These are phyloP conservation scores for Gastroboletus turbinatus DNA, from an alignment of 1,284 basidiomycete genomes.

Conservation along the genomic window DNA sequence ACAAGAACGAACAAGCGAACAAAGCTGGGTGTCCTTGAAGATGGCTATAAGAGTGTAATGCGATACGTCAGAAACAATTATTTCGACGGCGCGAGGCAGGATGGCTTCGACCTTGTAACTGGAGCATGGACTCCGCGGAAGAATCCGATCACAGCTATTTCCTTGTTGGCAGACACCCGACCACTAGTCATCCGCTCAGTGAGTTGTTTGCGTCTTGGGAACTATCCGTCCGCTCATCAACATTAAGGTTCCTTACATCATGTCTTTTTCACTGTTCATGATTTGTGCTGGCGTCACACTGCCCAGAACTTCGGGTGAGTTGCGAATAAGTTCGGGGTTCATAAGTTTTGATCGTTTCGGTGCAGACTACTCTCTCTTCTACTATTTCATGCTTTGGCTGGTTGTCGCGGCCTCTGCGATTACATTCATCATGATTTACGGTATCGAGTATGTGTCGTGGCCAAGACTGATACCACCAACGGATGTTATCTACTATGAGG, in stretches of 20 bases:
- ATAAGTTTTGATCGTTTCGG: slow-evolving; percentile 4
- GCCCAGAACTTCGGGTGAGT: slow-evolving; percentile 80
- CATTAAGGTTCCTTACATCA: slow-evolving; percentile 78
- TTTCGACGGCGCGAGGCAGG: slow-evolving; percentile 91
- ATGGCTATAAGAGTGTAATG: slow-evolving; percentile 84
- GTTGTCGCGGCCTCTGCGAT: slow-evolving; percentile 59
- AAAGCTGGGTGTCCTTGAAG: slow-evolving; percentile 76
- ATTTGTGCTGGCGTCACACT: slow-evolving; percentile 81
- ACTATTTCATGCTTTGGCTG: slow-evolving; percentile 82
- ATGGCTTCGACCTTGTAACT: slow-evolving; percentile 93
- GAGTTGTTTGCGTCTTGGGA: slow-evolving; percentile 33
- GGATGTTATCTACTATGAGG: slow-evolving; percentile 83
- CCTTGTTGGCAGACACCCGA: slow-evolving; percentile 76
- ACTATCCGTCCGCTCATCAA: slow-evolving; percentile 10
- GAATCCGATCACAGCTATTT: slow-evolving; percentile 61
- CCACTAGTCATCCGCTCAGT: slow-evolving; percentile 83
- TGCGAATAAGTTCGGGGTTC: slow-evolving; percentile 11
- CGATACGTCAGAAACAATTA: slow-evolving; percentile 98
- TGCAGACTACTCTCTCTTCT: slow-evolving; percentile 74
- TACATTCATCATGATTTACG: slow-evolving; percentile 74
- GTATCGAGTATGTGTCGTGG: slow-evolving; percentile 90
- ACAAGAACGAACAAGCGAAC: slow-evolving; percentile 92
- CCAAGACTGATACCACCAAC: slow-evolving; percentile 87
- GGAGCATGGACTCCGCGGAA: slow-evolving; percentile 85
- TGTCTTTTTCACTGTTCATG: slow-evolving; percentile 85